phyloP scores from a whole-genome alignment of 148 eudicot species.

The Talinum fruticosum region DNA sequence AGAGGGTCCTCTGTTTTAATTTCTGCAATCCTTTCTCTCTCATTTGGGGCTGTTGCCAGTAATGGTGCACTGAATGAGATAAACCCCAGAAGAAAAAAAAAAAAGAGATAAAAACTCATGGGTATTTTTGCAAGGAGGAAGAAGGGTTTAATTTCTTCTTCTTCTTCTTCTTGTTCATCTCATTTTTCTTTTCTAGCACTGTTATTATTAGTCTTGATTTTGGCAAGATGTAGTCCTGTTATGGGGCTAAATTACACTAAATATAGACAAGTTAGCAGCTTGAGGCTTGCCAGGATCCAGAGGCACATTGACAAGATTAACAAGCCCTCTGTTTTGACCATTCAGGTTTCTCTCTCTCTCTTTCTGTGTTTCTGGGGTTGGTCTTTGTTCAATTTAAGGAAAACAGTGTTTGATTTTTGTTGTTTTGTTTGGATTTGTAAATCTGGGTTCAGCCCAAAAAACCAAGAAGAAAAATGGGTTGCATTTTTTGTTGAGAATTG shows the following conservation, averaged over 20 bases:
- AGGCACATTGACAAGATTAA: constrained; percentile 67
- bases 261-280: constrained; percentile 63
- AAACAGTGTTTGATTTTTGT: constrained; percentile 4
- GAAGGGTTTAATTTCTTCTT: background rate
- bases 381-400: background rate
- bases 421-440: constrained; percentile 2
- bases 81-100: background rate
- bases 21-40: background rate
- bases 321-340: constrained; percentile 72
- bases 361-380: background rate
- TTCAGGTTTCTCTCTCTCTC: constrained; percentile 44
- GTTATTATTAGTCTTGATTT: constrained; percentile 25
- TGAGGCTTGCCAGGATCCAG: constrained; percentile 81
- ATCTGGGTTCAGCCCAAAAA: background rate
- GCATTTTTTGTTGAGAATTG: constrained; percentile 5
- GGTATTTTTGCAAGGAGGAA: constrained; percentile 24
- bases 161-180: constrained; percentile 1
- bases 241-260: constrained; percentile 56
- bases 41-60: background rate
- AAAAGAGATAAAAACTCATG: constrained; percentile 13
- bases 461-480: background rate
- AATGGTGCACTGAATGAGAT: constrained; percentile 10
- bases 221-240: constrained; percentile 26
- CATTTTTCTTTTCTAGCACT: background rate
- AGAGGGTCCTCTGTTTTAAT: constrained; percentile 26